Evolutionary conservation across 192 early-diverging fungal species (phyloP), one percentile per base, ranked within the genome.

Genomic region (Backusella liffmaniae): DNA sequence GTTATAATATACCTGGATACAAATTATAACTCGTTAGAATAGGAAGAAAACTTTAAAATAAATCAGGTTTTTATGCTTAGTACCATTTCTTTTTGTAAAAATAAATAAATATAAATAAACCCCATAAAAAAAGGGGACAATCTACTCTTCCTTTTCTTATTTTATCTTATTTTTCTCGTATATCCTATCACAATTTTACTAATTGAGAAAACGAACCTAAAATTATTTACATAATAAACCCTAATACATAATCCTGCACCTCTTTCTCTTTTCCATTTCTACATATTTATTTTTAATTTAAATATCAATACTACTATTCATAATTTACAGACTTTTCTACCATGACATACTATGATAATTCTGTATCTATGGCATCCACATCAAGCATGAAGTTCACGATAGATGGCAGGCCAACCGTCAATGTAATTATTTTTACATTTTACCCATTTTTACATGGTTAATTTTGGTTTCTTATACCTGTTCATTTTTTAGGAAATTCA

Each of bases 331-430:
- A 26, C n/a, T 41, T 35, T 18, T 69, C 7, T 23, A 69, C 12
- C 7, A 69, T 23, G 34, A 4, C 10, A 69, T n/a, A 62, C 26
- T 62, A 62, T 29, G 8, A 62, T 2, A 68, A 75, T 49, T 12
- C 29, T n/a, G 70, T 76, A 68, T 71, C 76, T 9, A 79, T 80
- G 35, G 77, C 84, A 10, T 82, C 77, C 34, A 84, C 77, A 13
- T 67, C 77, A 42, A 84, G 78, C 76, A 84, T 90, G 86, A 88
- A 83, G 59, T 85, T 86, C 9, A 90, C 86, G 10, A 82, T 82
- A 32, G 85, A 84, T 18, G 88, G 88, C 21, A 74, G 88, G 51
- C 85, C 88, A 46, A 88, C 86, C 80, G 81, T 82, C 9, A 88
- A 87, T 84, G 88, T 86, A 81, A 73, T 44, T 67, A 59, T 37